Conservation (phyloP, 768 basidiomycete genomes). For the Mrakia hoshinonis region DNA sequence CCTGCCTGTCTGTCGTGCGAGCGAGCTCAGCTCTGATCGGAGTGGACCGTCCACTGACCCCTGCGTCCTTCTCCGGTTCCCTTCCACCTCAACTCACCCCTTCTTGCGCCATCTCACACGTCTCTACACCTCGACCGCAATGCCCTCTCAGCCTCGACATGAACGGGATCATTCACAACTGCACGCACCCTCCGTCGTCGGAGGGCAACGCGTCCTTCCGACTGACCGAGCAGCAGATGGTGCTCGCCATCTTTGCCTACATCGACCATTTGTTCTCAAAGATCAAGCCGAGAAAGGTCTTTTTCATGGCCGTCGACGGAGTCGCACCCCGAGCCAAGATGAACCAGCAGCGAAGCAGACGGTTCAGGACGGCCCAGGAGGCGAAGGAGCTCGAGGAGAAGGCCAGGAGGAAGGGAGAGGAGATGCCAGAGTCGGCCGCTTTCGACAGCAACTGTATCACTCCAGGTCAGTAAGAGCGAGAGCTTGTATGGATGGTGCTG, state of each 20-base stretch:
- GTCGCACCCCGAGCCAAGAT: conserved; percentile 97
- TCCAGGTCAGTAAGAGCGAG: conserved; percentile 57
- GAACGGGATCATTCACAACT: conserved; percentile 56
- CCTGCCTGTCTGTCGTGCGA: not conserved
- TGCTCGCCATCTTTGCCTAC: conserved; percentile 92
- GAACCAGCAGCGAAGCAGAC: conserved; percentile 92
- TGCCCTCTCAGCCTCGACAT: conserved; percentile 66
- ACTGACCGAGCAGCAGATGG: conserved; percentile 92
- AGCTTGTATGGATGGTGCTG: not conserved
- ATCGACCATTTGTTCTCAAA: conserved; percentile 93
- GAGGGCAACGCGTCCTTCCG: conserved; percentile 94
- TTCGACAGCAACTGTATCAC: conserved; percentile 99
- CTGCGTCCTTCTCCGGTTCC: not conserved
- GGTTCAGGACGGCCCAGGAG: conserved; percentile 91
- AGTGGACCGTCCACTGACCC: not conserved
- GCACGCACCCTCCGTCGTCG: conserved; percentile 78
- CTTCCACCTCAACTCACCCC: not conserved
- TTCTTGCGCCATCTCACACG: not conserved
- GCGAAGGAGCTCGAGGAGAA: conserved; percentile 76
- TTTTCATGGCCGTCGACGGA: conserved; percentile 98
- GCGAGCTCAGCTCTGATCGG: not conserved
- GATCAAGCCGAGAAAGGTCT: conserved; percentile 88
- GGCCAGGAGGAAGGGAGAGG: conserved; percentile 80
- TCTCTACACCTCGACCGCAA: not conserved
- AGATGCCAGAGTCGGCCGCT: conserved; percentile 70